A percentile compares a stretch with the other conserved stretches of the same genome.
Evolutionary conservation across 1,284 basidiomycete genomes (phyloP).

Genomic region (Phaffia rhodozyma): DNA sequence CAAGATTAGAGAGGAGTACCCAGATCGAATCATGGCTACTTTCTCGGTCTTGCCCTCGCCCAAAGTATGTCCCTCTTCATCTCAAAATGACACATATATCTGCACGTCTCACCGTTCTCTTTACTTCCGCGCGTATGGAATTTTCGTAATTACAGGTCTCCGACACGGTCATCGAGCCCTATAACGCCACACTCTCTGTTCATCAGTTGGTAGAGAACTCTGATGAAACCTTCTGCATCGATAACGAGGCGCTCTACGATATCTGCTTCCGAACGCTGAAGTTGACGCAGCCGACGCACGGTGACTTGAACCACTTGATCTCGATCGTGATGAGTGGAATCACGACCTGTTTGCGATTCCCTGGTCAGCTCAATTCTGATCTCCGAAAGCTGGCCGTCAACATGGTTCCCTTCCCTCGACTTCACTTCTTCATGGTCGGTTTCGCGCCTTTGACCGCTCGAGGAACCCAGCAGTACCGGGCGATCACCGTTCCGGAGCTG

Average conservation of each 20-base stretch:
- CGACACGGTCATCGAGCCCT: constrained; percentile 50
- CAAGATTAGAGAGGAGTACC: constrained; percentile 51
- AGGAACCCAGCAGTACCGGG: constrained; percentile 85
- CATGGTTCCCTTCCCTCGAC: constrained; percentile 98
- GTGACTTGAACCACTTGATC: constrained; percentile 93
- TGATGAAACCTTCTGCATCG: constrained; percentile 55
- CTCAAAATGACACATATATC: background rate
- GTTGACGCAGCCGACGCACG: constrained; percentile 84
- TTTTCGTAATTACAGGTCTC: constrained; percentile 33
- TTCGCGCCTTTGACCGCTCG: constrained; percentile 90
- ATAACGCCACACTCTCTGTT: constrained; percentile 49
- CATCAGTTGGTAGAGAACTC: constrained; percentile 53
- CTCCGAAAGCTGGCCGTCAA: constrained; percentile 94
- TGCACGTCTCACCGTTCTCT: background rate
- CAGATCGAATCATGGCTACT: constrained; percentile 51
- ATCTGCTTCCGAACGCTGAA: constrained; percentile 97
- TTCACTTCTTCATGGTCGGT: constrained; percentile 99
- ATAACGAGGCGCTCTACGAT: constrained; percentile 87
- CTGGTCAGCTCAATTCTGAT: constrained; percentile 97
- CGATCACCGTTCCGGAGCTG: constrained; percentile 88
- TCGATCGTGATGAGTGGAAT: constrained; percentile 97
- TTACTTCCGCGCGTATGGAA: too few species aligned
- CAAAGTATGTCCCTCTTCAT: constrained; percentile 36
- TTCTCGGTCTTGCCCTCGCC: constrained; percentile 51
- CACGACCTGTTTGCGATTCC: constrained; percentile 92